These are phyloP conservation scores for Termitomyces eurrhizus DNA, from an alignment of 768 basidiomycete genomes.

Conservation along the genomic window DNA sequence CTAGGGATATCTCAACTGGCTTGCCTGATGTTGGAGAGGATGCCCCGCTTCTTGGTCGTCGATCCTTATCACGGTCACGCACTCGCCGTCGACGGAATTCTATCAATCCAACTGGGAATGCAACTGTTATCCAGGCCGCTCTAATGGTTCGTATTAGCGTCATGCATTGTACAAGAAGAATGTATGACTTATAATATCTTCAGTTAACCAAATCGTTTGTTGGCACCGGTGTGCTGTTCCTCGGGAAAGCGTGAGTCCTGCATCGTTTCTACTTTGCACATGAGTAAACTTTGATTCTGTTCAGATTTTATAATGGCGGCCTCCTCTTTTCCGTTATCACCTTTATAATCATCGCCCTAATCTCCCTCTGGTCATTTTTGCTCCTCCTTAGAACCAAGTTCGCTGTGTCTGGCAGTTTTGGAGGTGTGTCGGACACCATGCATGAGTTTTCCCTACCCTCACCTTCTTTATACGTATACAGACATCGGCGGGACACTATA, in stretches of 20 bases:
- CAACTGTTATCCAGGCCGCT: conserved; percentile 86
- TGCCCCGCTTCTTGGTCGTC: conserved; percentile 49
- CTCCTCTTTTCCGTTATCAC: conserved; percentile 82
- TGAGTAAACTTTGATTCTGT: background rate
- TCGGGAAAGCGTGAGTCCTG: conserved; percentile 81
- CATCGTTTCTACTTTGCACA: no score
- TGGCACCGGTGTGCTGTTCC: conserved; percentile 92
- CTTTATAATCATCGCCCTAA: conserved; percentile 74
- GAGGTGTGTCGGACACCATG: conserved; percentile 53
- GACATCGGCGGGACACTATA: conserved; percentile 94
- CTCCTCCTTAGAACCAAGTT: conserved; percentile 86
- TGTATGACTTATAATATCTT: conserved; percentile 3
- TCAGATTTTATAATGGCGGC: conserved; percentile 92
- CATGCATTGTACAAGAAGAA: background rate
- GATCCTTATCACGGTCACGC: conserved; percentile 43
- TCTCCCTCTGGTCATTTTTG: conserved; percentile 92
- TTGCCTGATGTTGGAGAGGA: conserved; percentile 39
- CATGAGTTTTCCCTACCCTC: background rate
- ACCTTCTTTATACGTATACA: conserved; percentile 21
- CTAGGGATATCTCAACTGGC: conserved; percentile 15
- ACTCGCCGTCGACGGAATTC: conserved; percentile 53
- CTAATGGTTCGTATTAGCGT: conserved; percentile 65
- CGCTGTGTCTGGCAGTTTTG: conserved; percentile 88
- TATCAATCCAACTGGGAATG: conserved; percentile 72
- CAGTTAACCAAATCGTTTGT: conserved; percentile 92